Conservation (phyloP, 2,329 filamentous ascomycete genomes). For the Paecilomyces niveus region DNA sequence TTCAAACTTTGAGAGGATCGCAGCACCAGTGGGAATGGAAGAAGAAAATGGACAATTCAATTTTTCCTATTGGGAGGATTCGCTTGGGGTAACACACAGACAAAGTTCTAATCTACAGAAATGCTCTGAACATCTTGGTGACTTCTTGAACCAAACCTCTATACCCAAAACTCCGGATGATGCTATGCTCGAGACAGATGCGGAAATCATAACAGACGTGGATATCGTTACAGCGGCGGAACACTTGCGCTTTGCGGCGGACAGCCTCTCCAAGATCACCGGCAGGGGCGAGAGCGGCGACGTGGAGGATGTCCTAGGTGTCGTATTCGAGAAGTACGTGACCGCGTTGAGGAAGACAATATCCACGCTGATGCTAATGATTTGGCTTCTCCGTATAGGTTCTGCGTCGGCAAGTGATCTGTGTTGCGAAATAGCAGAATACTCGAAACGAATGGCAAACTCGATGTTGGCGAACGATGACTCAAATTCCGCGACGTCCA, state of each 20-base stretch:
- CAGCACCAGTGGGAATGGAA: constrained; percentile 27
- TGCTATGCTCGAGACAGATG: constrained; percentile 4
- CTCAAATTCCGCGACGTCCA: background rate
- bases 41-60: constrained; percentile 40
- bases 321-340: constrained; percentile 93
- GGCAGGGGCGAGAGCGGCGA: constrained; percentile 78
- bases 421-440: background rate
- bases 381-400: constrained; percentile 32
- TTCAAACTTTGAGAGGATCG: constrained; percentile 52
- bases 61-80: constrained; percentile 67
- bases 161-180: constrained; percentile 11
- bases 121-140: constrained; percentile 64
- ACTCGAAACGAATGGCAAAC: background rate
- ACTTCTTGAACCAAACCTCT: constrained; percentile 59
- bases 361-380: constrained; percentile 5
- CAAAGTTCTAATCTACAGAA: constrained; percentile 73
- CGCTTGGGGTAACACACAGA: constrained; percentile 82
- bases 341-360: constrained; percentile 2
- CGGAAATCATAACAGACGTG: constrained; percentile 30
- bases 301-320: constrained; percentile 90
- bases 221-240: constrained; percentile 91
- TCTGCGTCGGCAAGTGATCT: constrained; percentile 50
- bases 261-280: constrained; percentile 77
- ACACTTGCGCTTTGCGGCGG: constrained; percentile 72
- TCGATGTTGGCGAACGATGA: background rate